Conservation (phyloP, 306 rosid genomes). For the Prunus fruticosa region DNA sequence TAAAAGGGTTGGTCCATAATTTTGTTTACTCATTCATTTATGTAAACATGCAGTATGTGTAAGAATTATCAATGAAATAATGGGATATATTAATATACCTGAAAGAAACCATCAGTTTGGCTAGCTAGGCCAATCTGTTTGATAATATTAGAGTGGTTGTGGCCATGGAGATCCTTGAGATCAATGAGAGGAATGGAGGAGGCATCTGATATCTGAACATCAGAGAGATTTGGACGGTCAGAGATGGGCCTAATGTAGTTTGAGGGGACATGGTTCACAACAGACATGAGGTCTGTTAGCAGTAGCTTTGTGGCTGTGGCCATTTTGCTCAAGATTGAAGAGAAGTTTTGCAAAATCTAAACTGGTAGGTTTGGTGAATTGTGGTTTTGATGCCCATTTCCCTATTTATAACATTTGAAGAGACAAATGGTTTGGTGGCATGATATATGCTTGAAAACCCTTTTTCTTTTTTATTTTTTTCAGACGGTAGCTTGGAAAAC, state of each 20-base stretch:
- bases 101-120: constrained; percentile 43
- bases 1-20: not conserved
- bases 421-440: not conserved
- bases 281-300: constrained; percentile 30
- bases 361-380: not conserved
- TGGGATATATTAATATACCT: constrained; percentile 8
- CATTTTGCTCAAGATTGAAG: constrained; percentile 3
- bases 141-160: constrained; percentile 28
- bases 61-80: not conserved
- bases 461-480: too few species aligned
- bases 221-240: constrained; percentile 42
- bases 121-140: constrained; percentile 43
- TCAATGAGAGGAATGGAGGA: constrained; percentile 40
- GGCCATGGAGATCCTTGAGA: constrained; percentile 37
- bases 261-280: constrained; percentile 29
- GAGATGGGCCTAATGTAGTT: constrained; percentile 41
- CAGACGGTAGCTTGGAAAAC: too few species aligned
- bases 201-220: constrained; percentile 17
- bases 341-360: too few species aligned
- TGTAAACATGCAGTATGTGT: too few species aligned
- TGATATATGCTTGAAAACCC: too few species aligned
- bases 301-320: constrained; percentile 21
- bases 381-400: not conserved
- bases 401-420: not conserved
- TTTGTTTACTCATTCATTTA: not conserved